Base-by-base conservation (phyloP, 495 filamentous ascomycete species). In the Annulohypoxylon maeteangense region DNA sequence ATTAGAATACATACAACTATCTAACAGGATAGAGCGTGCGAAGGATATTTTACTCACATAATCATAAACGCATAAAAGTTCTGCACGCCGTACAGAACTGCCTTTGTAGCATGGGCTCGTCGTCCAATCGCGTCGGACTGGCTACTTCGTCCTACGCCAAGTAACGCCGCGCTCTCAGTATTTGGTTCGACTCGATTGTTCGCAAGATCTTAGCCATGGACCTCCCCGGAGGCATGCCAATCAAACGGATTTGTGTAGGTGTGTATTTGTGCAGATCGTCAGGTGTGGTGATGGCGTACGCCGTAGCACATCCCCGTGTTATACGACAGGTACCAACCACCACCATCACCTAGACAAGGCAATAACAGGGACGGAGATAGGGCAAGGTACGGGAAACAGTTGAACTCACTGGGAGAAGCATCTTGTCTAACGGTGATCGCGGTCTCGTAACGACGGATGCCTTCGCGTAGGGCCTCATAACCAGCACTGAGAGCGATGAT, bases 41-140 rank as follows among this genome's bases (percentile, higher is more conserved):
- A 32, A 58, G 40, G 32, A 40, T 14, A 7, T 14, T 54, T 14
- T 4, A 91, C 93, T 90, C 75, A 98, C 95, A 99, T 99, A 74
- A 99, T 96, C 82, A 99, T 98, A 74, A 99, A 98, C 53, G 93
- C 95, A 81, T 99, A 99, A 76, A 98, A 99, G 60, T 94, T 95
- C 86, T 99, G 95, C 36, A 93, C 81, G 23, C 90, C 95, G 81
- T 99, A 99, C 68, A 99, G 82, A 18, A 87, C 79, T 32, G 92
- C 90, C 84, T 97, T 92, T 72, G 91, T 82, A 62, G 93, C 74
- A 79, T 90, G 93, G n/a, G 88, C 90, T 62, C 82, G 87, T 75
- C 78, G 78, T 66, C 77, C 90, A 86, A 89, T 85, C 83, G 79
- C 72, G 7, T 60, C 65, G 51, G 67, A 44, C 22, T 60, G 64